Conservation (phyloP, 441 rosid species). For the Pelargonium citronellum region DNA sequence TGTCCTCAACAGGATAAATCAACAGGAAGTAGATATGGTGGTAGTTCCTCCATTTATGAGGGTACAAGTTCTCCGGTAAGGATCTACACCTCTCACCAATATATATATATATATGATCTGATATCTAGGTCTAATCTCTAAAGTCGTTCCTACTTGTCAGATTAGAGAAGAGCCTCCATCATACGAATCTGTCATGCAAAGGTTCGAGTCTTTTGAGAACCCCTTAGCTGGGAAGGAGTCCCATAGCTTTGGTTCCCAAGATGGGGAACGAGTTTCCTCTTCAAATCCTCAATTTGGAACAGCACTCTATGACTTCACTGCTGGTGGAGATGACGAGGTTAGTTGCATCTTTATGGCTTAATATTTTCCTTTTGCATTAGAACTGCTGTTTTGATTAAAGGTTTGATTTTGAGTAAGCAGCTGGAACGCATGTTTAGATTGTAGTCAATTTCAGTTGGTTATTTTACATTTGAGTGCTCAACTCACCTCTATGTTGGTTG, state of each 20-base stretch:
- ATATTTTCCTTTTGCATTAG: constrained; percentile 7
- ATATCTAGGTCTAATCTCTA: constrained; percentile 22
- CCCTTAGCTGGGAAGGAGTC: constrained; percentile 58
- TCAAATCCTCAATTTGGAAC: constrained; percentile 61
- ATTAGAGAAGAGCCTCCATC: constrained; percentile 94
- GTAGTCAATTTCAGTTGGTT: not conserved
- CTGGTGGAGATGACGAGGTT: constrained; percentile 99
- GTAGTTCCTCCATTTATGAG: constrained; percentile 39
- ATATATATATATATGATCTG: constrained; percentile 3
- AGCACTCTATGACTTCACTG: constrained; percentile 93
- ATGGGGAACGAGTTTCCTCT: constrained; percentile 55
- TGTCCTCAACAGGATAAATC: constrained; percentile 51
- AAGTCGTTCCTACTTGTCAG: constrained; percentile 29
- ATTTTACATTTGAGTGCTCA: not conserved
- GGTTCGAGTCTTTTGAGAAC: constrained; percentile 69
- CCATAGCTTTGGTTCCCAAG: constrained; percentile 59
- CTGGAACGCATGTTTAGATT: not conserved
- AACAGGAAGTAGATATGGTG: constrained; percentile 44
- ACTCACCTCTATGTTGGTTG: constrained; percentile 17
- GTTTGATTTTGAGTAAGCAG: constrained; percentile 2
- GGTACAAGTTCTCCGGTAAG: constrained; percentile 69
- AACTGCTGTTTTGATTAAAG: not conserved
- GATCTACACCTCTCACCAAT: constrained; percentile 13
- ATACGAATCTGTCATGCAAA: constrained; percentile 53
- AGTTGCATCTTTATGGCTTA: constrained; percentile 10